Base-by-base conservation (phyloP, 2,329 filamentous ascomycete genomes). In the Botryosphaeria agaves region DNA sequence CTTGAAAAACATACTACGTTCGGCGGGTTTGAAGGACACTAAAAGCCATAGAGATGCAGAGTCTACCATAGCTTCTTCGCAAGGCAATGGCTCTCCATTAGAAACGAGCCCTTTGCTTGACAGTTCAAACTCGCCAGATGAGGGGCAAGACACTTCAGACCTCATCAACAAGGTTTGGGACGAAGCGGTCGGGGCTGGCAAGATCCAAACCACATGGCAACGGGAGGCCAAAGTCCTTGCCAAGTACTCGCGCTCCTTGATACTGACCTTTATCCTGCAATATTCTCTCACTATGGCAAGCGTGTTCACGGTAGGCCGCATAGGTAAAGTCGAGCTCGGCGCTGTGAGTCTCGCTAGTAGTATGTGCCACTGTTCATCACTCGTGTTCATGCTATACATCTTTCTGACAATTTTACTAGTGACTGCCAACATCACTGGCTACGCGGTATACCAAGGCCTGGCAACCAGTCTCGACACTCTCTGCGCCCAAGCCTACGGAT, bases 401-500 rank as follows among this genome's bases (percentile, higher is more conserved):
- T 33, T 23, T 14, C 24, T 37, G 23, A 40, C 29, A 28, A 23
- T 11, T 24, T 12, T 26, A 14, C n/a, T 15, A 44, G 38, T 64
- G 60, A 62, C 58, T 1, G 59, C 59, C 0, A 58, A 53, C 27
- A 62, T 62, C 17, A 62, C 59, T 3, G 59, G 59, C 1, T 62
- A 60, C 34, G 51, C 57, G 1, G 53, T 61, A 9, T 62, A 59
- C 30, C 57, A 61, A 40, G 59, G 84, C n/a, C 64, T 95, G 9
- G 77, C 84, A 1, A 95, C 87, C 4, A 82, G 77, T 38, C 62
- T 95, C 21, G 87, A 95, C 53, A 95, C 87, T 0, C 71, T 95
- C 2, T 94, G 87, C 51, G 72, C 87, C 0, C 87, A 95, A 53
- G 87, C 89, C 1, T 95, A 91, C 48, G 87, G 89, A 2, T 91